Evolutionary conservation across 768 basidiomycete species (phyloP), one percentile per base, ranked within the genome.

Genomic region (Russula vinacea): DNA sequence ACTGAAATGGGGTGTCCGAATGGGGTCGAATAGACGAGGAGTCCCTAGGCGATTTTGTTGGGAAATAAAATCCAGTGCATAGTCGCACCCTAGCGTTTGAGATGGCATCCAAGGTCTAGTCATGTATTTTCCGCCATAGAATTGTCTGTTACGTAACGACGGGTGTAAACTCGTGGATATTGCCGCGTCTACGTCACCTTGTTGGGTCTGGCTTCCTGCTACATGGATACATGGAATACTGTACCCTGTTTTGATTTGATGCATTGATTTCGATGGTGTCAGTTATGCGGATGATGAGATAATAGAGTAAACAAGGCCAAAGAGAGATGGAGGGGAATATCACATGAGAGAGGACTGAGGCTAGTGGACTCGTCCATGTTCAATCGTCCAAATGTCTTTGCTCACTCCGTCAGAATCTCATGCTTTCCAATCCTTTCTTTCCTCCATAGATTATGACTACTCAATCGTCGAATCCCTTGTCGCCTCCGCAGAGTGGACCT

Each of bases 401-500:
- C 68, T 69, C 54, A 63, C 68, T 9, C 62, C 68, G n/a, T 64
- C 66, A 47, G 68, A 69, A 56, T 64, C 68, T 54, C 68, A 67
- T 67, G 68, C 66, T 32, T 69, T 69, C 35, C 66, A 69, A 50
- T 60, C 66, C 47, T 69, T 69, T 60, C 66, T 69, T 37, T 67
- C 68, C 11, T 67, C 66, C 56, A 67, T 69, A 60, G 62, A 69
- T 26, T 64, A 68, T 51, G 68, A 69, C 52, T 68, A 67, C 42
- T 63, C 68, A 55, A 11, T 69, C n/a, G 62, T 67, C 47, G 68
- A 69, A 24, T 58, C 62, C 9, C 55, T 69, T 35, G 67, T 68
- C 52, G 60, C 67, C 14, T 55, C 68, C 52, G 59, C 68, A 11
- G 68, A 69, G 24, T 69, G 68, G 68, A 64, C 68, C n/a, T 58